Base-by-base conservation (phyloP, 225 moss, liverwort and hornwort species). In the Takakia lepidozioides region DNA sequence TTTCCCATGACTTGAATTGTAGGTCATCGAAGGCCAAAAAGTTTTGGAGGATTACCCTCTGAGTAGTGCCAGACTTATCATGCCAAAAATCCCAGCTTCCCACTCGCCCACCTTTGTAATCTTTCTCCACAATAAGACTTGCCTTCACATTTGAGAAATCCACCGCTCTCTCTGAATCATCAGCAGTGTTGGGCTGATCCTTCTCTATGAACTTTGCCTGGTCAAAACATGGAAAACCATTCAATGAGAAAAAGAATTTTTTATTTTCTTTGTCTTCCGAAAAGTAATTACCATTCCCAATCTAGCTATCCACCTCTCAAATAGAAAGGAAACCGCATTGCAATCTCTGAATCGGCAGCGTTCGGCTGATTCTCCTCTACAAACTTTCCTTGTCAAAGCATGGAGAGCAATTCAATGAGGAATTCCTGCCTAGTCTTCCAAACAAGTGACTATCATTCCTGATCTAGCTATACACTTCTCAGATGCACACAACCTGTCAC, bases 21-120 rank as follows among this genome's bases (percentile, higher is more conserved):
- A 86, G 58, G 36, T 68, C 58, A 41, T 90, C 83, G 49, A 86
- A 90, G 37, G 73, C 62, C 38, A 78, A 69, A 25, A 70, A 67
- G 56, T 90, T 90, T 52, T 86, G 59, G 26, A 90, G 69, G 10
- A 81, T 74, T 62, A 90, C 61, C 53, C 70, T 80, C 66, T 90
- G 81, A 6, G 70, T 72, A 56, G 70, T 40, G 43, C 60, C 68
- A 43, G 57, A 52, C 35, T 72, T 70, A 47, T 58, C 90, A 45
- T 78, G 80, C 69, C 76, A 76, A 38, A 72, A 72, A 37, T 74
- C 80, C 85, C 89, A 77, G 9, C 74, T 55, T 56, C 59, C 67
- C 56, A 64, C 27, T 29, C 75, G 68, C 56, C 49, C 54, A 59
- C 26, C 71, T 23, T 55, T 49, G 56, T 60, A 17, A 36, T 72